Percentiles rank a stretch among this genome's conserved stretches.
Conservation (phyloP, 495 filamentous ascomycete genomes). For the Penicillium ochrochloron region DNA sequence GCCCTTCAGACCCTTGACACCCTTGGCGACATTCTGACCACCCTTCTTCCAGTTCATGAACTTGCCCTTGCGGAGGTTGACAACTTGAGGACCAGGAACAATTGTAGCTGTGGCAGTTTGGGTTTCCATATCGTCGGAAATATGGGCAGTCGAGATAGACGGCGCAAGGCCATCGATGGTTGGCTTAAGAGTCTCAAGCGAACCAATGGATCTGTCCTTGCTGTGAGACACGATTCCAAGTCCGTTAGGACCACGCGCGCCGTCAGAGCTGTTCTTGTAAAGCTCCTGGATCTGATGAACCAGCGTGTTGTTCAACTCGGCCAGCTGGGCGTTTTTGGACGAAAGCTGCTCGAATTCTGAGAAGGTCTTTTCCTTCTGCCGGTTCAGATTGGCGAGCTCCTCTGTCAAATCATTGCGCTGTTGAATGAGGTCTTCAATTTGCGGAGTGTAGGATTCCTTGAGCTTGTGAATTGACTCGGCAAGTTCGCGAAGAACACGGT, state of each 20-base stretch:
- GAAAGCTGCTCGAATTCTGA: constrained; percentile 95
- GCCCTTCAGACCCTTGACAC: constrained; percentile 90
- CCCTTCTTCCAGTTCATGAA: constrained; percentile 97
- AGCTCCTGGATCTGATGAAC: constrained; percentile 92
- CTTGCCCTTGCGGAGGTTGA: constrained; percentile 92
- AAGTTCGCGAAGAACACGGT: constrained; percentile 84
- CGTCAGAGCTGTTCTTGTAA: constrained; percentile 78
- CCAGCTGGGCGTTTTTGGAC: constrained; percentile 89
- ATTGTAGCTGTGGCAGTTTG: constrained; percentile 68
- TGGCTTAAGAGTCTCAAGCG: constrained; percentile 59
- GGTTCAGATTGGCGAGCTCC: constrained; percentile 76
- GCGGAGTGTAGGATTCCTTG: constrained; percentile 74
- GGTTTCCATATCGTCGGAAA: constrained; percentile 69
- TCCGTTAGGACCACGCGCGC: constrained; percentile 65
- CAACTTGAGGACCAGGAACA: constrained; percentile 80
- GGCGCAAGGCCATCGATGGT: constrained; percentile 53
- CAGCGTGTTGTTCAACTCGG: constrained; percentile 91
- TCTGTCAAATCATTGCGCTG: constrained; percentile 81
- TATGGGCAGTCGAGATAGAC: constrained; percentile 60
- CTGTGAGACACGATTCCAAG: constrained; percentile 75
- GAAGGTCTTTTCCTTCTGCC: constrained; percentile 86
- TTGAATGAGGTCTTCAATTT: constrained; percentile 83
- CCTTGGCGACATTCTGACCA: constrained; percentile 88
- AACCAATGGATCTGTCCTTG: constrained; percentile 73
- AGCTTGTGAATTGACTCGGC: constrained; percentile 84